These are phyloP conservation scores for Takashimella koratensis DNA, from an alignment of 1,284 basidiomycete species.

Conservation along the genomic window DNA sequence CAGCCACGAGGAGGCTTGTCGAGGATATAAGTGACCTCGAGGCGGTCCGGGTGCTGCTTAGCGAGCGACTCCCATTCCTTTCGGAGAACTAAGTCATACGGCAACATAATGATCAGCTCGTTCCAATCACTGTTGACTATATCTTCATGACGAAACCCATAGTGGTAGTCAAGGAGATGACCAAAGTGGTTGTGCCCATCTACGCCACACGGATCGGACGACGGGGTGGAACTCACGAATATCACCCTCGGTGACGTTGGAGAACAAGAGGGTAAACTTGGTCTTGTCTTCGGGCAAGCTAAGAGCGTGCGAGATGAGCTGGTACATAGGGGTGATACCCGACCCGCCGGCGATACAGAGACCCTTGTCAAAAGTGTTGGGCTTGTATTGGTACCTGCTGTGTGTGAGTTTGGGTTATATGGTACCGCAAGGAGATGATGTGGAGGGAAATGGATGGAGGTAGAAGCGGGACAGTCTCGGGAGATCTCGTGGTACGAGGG, in stretches of 20 bases:
- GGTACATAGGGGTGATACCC: slow-evolving; percentile 54
- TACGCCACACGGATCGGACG: too few relatives aligned
- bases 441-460: too few relatives aligned
- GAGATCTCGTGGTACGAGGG: too few relatives aligned
- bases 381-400: slow-evolving; percentile 78
- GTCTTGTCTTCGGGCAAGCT: slow-evolving; percentile 76
- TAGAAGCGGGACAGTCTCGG: too few relatives aligned
- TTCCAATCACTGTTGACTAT: too few relatives aligned
- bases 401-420: too few relatives aligned
- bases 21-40: slow-evolving; percentile 81
- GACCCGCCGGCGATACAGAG: slow-evolving; percentile 76
- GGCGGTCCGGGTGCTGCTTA: slow-evolving; percentile 60
- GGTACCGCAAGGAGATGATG: too few relatives aligned
- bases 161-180: neutral
- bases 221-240: slow-evolving; percentile 55
- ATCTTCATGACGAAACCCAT: too few relatives aligned
- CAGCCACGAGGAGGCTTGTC: slow-evolving; percentile 72
- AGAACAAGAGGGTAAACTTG: slow-evolving; percentile 87
- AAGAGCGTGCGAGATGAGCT: slow-evolving; percentile 68
- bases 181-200: too few relatives aligned
- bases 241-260: slow-evolving; percentile 85
- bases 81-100: slow-evolving; percentile 61
- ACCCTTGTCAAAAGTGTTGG: slow-evolving; percentile 79
- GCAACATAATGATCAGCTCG: slow-evolving; percentile 3
- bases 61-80: slow-evolving; percentile 74